Evolutionary conservation across 1,284 basidiomycete species (phyloP), one percentile per base, ranked within the genome.

Genomic region (Malassezia caprae): DNA sequence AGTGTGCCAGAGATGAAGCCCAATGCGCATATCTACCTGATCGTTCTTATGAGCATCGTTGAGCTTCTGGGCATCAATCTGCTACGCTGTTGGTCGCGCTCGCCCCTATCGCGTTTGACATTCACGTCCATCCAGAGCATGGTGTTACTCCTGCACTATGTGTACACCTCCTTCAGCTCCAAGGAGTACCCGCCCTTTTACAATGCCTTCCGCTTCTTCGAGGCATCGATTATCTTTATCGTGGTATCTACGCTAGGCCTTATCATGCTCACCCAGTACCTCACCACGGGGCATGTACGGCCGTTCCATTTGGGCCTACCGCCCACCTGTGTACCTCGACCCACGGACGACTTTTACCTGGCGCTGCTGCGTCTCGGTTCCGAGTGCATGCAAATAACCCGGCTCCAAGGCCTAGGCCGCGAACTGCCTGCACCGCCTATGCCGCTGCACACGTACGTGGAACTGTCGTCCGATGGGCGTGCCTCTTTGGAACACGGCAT

Each of bases 321-420:
- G 3, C 39, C 56, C 3, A 62, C 63, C 19, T 64, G 60, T 34
- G 43, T 70, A 27, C 68, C 68, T 4, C 53, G 57, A 2, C 10
- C 52, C 19, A 53, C 59, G 27, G 68, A 72, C 45, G 69, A 72
- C 53, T 72, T 62, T 57, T 60, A 61, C 23, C 17, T 69, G 8
- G 68, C 68, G 1, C 55, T 69, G 5, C 62, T 69, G 61, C 70
- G 70, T 53, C 52, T 72, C 19, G 68, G 68, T 10, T 64, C 68
- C 4, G 64, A 67, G 4, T 72, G 69, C 44, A 63, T 72, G 48
- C 62, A 70, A 43, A 67, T 68, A 39, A 69, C 69, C 3, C 59
- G 64, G 3, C 59, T 69, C 13, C 65, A 62, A 4, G 67, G 69
- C 7, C 27, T 72, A 5, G 60, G 63, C 11, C 53, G 58, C 17